phyloP scores from a whole-genome alignment of 805 yeast genomes.

The Zygoascus bituminiphila region DNA sequence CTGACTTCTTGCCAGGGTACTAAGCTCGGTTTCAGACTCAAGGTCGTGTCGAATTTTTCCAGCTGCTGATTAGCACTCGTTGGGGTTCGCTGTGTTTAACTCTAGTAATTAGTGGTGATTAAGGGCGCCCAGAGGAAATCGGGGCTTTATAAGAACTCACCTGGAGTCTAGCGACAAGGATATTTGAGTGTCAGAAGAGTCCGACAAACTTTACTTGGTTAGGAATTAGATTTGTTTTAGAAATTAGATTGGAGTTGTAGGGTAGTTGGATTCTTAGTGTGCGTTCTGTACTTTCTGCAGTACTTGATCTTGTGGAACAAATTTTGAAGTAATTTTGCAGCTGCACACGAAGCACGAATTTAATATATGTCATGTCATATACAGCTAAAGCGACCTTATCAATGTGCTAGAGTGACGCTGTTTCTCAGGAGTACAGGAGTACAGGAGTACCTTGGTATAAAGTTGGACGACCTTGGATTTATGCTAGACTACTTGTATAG shows the following conservation, averaged over 20 bases:
- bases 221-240: background rate
- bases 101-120: slow-evolving; percentile 6
- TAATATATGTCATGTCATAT: too few relatives aligned
- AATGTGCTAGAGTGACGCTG: too few relatives aligned
- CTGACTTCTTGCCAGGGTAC: background rate
- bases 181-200: slow-evolving; percentile 12
- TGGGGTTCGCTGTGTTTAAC: background rate
- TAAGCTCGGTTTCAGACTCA: background rate
- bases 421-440: too few relatives aligned
- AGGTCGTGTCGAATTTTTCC: background rate
- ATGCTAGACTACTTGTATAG: too few relatives aligned
- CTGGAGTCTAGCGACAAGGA: slow-evolving; percentile 9
- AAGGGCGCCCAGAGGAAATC: slow-evolving; percentile 9
- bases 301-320: too few relatives aligned
- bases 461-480: too few relatives aligned
- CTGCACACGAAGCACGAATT: too few relatives aligned
- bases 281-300: too few relatives aligned
- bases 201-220: slow-evolving; percentile 6
- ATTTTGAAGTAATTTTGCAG: too few relatives aligned
- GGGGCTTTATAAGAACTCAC: slow-evolving; percentile 13
- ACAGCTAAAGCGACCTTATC: too few relatives aligned
- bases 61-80: background rate
- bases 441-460: too few relatives aligned
- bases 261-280: too few relatives aligned
- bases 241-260: background rate